Percentiles rank a stretch among this genome's conserved stretches.
phyloP scores from a whole-genome alignment of 345 rosid species.

The Punica granatum region DNA sequence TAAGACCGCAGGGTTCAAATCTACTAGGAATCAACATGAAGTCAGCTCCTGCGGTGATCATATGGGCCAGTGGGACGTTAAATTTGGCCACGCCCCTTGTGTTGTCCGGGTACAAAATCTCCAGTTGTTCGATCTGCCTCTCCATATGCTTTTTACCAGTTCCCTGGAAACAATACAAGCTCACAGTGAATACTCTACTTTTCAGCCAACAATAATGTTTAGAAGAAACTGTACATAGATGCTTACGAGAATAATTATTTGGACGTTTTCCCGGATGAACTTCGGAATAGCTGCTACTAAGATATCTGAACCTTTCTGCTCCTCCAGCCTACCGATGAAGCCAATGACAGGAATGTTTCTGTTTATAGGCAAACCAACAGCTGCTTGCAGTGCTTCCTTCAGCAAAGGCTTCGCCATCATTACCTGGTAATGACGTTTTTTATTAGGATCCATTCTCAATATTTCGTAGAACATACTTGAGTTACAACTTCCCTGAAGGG shows the following conservation, averaged over 20 bases:
- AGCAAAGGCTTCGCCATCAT: conserved; percentile 69
- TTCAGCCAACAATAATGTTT: background rate
- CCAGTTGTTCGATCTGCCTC: conserved; percentile 57
- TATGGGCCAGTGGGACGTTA: conserved; percentile 74
- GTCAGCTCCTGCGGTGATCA: conserved; percentile 89
- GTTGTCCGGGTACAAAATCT: conserved; percentile 54
- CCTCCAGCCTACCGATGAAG: conserved; percentile 94
- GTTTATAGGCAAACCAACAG: conserved; percentile 80
- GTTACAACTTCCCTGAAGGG: background rate
- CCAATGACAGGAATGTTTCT: conserved; percentile 77
- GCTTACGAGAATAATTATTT: conserved; percentile 76
- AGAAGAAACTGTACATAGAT: background rate
- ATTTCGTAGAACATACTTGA: background rate
- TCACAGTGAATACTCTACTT: background rate
- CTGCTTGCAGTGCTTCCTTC: conserved; percentile 93
- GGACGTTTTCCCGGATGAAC: conserved; percentile 53
- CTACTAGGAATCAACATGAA: conserved; percentile 80
- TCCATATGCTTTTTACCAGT: conserved; percentile 87
- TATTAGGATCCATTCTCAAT: background rate
- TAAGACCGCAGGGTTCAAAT: conserved; percentile 98
- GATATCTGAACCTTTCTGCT: conserved; percentile 96
- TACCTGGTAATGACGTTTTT: conserved; percentile 39
- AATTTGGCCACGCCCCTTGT: conserved; percentile 77
- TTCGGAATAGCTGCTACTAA: conserved; percentile 61
- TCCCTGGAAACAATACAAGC: conserved; percentile 36